Base-by-base conservation (phyloP, 179 eudicot species). In the Amaranthus tricolor region DNA sequence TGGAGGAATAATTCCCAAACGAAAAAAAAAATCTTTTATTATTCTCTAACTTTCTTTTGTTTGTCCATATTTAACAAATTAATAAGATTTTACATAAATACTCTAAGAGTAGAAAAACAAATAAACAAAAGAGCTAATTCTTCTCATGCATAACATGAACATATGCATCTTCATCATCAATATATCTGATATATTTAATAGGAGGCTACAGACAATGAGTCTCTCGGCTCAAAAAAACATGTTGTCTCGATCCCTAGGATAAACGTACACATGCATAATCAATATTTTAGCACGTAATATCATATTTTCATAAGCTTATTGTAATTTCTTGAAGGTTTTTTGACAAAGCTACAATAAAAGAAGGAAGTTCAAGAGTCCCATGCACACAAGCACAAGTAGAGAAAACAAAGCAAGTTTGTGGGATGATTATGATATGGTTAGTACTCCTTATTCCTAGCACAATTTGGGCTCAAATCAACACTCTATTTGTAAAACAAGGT, bases 401-500 rank as follows among this genome's bases (percentile, higher is more conserved):
- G 77, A 87, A 84, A 72, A 79, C 93, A 63, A 92, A 90, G 62
- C 91, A 89, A 31, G 79, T 90, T 20, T 73, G 86, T 15, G 91
- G 96, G 31, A 90, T 92, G 97, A 40, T 79, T 53, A 77, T 86
- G 78, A 87, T 92, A 73, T 90, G 96, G 96, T 56, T 89, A 9
- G 89, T 82, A 9, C 82, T 93, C 65, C 85, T 92, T 11, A 76
- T 92, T 65, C 97, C 96, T 0, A 90, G 91, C 88, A 90, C 89
- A 72, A 85, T 90, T 20, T 90, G 97, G 97, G 96, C 97, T 3
- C 96, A 92, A 82, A 80, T 87, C 71, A 86, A 86, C 83, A 92
- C 97, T 57, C 87, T 92, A 50, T 92, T 92, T 31, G 93, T 92
- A 16, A 92, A 92, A 68, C 97, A 92, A 74, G 97, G 97, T 58